phyloP scores from a whole-genome alignment of 495 filamentous ascomycete species.

The Penicillium paradoxum region DNA sequence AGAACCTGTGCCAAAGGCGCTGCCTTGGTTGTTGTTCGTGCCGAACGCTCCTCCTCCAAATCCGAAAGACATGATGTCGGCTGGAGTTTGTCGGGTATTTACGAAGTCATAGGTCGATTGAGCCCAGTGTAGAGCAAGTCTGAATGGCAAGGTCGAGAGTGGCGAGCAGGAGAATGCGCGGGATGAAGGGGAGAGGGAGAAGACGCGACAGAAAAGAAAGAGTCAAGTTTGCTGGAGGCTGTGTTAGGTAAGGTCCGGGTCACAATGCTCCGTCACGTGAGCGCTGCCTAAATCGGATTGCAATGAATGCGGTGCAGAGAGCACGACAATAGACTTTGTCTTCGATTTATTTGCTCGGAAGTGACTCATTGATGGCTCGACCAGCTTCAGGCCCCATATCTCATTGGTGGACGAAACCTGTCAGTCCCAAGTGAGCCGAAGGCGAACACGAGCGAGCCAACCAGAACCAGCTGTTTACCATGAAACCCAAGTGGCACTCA shows the following conservation, averaged over 20 bases:
- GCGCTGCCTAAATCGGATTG: conserved; percentile 12
- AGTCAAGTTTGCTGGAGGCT: conserved; percentile 22
- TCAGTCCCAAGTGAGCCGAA: not conserved
- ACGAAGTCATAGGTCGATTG: conserved; percentile 34
- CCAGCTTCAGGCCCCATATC: not conserved
- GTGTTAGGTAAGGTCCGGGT: conserved; percentile 25
- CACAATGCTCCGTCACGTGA: conserved; percentile 28
- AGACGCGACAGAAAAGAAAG: conserved; percentile 28
- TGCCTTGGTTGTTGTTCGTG: conserved; percentile 53
- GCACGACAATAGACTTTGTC: not conserved
- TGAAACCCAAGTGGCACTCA: too few relatives aligned
- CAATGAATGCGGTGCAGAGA: not conserved
- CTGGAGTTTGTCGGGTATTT: conserved; percentile 25
- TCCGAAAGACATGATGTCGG: conserved; percentile 44
- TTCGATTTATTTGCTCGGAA: not conserved
- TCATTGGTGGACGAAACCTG: not conserved
- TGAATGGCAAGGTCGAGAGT: conserved; percentile 4
- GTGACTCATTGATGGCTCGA: not conserved
- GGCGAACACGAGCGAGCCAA: too few relatives aligned
- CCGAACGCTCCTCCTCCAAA: conserved; percentile 59
- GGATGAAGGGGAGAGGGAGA: conserved; percentile 19
- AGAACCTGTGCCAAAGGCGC: conserved; percentile 44
- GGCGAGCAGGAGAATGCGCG: conserved; percentile 13
- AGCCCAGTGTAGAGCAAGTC: conserved; percentile 10
- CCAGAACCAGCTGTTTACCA: too few relatives aligned